A percentile compares a stretch with the other conserved stretches of the same genome.
phyloP scores from a whole-genome alignment of 306 rosid genomes.

The Biancaea sappan region DNA sequence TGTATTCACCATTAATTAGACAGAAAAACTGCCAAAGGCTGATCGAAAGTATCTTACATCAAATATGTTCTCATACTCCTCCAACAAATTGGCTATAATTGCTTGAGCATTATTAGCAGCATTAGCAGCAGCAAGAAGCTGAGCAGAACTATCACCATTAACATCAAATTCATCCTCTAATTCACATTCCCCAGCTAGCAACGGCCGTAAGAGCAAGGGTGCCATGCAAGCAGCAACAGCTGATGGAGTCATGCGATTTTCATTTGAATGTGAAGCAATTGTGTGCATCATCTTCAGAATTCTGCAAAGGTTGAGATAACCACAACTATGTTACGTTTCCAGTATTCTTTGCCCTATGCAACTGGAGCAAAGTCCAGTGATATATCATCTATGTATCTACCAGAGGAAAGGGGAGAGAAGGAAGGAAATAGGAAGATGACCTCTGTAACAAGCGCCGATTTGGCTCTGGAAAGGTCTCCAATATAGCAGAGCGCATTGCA shows the following conservation, averaged over 20 bases:
- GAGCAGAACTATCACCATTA: constrained; percentile 92
- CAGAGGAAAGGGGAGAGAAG: background rate
- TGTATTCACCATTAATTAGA: background rate
- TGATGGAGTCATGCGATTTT: constrained; percentile 94
- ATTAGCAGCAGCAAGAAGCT: constrained; percentile 99
- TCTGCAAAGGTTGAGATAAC: constrained; percentile 47
- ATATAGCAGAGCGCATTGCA: constrained; percentile 86
- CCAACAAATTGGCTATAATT: constrained; percentile 84
- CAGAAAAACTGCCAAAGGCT: constrained; percentile 5
- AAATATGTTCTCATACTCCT: constrained; percentile 89
- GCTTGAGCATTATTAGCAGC: constrained; percentile 99
- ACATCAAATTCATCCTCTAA: constrained; percentile 91
- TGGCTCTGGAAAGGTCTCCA: constrained; percentile 98
- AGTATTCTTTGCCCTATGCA: too few species aligned
- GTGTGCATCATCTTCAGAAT: constrained; percentile 95
- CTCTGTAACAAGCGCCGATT: constrained; percentile 94
- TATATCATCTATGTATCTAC: background rate
- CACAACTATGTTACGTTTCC: background rate
- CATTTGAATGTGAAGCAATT: constrained; percentile 77
- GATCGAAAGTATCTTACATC: constrained; percentile 62
- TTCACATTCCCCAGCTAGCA: constrained; percentile 97
- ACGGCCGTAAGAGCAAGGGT: constrained; percentile 93
- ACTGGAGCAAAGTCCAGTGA: background rate
- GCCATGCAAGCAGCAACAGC: constrained; percentile 99
- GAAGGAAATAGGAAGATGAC: constrained; percentile 38